Evolutionary conservation across 345 rosid species (phyloP), one percentile per base, ranked within the genome.

Genomic region (Salix caprea): DNA sequence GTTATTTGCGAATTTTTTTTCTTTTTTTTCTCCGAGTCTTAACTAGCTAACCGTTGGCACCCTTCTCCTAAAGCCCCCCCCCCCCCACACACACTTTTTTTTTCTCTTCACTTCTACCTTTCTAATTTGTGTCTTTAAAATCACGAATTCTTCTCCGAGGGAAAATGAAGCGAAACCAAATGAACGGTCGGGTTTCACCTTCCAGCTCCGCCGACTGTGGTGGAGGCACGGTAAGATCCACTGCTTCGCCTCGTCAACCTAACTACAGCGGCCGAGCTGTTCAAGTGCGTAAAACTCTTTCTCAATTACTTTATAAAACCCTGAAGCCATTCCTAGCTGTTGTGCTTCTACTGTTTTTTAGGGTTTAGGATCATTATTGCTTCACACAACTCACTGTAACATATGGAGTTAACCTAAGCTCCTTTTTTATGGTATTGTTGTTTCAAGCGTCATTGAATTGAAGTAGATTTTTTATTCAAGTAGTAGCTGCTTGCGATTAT

Each of bases 191-290:
- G 48, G 36, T 79, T 69, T 77, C 78, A 9, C 76, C 74, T 8
- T 54, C 80, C 18, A 75, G 69, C 65, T 12, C 84, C 76, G 61
- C 34, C 32, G 71, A 77, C 24, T 52, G 72, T 74, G 76, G 73
- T 46, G 50, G 16, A 74, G 44, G 65, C 73, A n/a, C 68, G 67
- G 32, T 62, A 40, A 73, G 86, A 80, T 81, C 81, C 61, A 21
- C 67, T 28, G 19, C 73, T 58, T 76, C 37, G 40, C 34, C 30
- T 23, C 78, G 72, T 37, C 89, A 67, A 8, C 90, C 88, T 21
- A 83, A 80, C 80, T 79, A 77, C 84, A 78, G 64, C 56, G 81
- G 85, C 83, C 77, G 77, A 60, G 85, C 86, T 21, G 90, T 88
- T 76, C 88, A 79, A 86, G 93, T 90, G 70, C 81, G 32, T 46